Base-by-base conservation (phyloP, 768 basidiomycete species). In the Asterophora parasitica region DNA sequence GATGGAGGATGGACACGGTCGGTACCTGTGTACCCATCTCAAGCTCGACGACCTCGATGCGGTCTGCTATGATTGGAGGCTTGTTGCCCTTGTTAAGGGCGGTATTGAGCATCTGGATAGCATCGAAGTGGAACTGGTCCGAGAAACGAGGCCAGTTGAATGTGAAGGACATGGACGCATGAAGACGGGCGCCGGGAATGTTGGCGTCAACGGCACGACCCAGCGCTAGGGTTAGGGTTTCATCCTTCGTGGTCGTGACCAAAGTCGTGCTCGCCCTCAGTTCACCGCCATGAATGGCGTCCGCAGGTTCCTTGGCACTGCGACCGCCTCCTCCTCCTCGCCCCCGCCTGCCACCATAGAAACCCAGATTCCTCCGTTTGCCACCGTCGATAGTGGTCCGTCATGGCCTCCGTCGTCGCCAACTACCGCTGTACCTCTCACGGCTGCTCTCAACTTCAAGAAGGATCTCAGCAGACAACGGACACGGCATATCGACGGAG, bases 101-200 rank as follows among this genome's bases (percentile, higher is more conserved):
- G n/a, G 83, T 85, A 55, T 93, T 92, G 71, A 98, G 86, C 89
- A 96, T 93, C 56, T 90, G 84, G 54, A 92, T 91, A 26, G 95
- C 95, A 81, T 95, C 88, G 63, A 85, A 82, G 71, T 96, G 92
- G 61, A 97, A 97, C 67, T 88, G 87, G 75, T 93, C 92, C 44
- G 91, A 94, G 70, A 98, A 98, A 50, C 88, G 83, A 46, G 95
- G 94, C 88, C 92, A 97, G 75, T 92, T 79, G 71, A 99, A 99
- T 48, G 85, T 83, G 68, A 92, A 92, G 57, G 87, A 88, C 88
- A 89, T 89, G 59, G 49, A 51, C 48, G n/a, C 33, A 40, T 40
- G 39, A 23, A 37, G 2, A 17, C 11, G 17, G 12, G 6, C 1
- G 26, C 34, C 16, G 1, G 20, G 28, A 15, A 27, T 35, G 27